Conservation (phyloP, 2,329 filamentous ascomycete species). For the Helotiales sp. region DNA sequence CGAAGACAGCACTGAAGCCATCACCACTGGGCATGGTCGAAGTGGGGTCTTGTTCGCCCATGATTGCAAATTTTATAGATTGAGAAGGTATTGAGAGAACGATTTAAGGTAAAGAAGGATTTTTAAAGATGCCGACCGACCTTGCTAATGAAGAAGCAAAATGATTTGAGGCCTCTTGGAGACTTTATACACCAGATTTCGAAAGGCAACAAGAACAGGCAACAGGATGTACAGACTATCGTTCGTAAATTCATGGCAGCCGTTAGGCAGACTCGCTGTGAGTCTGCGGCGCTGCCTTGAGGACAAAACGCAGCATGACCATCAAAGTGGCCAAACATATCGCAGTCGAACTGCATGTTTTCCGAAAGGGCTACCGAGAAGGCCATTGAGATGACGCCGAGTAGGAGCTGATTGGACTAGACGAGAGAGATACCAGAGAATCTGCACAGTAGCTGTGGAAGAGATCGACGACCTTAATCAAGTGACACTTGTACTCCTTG, state of each 20-base stretch:
- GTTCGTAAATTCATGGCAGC: background rate
- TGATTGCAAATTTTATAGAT: background rate
- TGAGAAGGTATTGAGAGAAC: background rate
- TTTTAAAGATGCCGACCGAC: background rate
- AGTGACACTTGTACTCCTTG: background rate
- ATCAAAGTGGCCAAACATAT: background rate
- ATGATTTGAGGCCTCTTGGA: background rate
- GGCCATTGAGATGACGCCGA: background rate
- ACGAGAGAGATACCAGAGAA: background rate
- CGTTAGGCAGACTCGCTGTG: background rate
- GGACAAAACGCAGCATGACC: background rate
- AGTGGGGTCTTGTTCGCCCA: constrained; percentile 3
- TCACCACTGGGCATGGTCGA: background rate
- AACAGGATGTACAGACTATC: background rate
- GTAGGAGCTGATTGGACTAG: background rate
- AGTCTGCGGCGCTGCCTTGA: background rate
- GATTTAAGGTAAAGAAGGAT: background rate
- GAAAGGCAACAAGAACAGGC: constrained; percentile 5
- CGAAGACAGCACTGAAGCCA: constrained; percentile 11
- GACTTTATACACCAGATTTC: background rate
- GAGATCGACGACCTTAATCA: background rate
- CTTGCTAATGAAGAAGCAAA: background rate
- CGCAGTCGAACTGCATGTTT: background rate
- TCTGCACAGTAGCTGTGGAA: no score
- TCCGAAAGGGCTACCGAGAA: background rate